A percentile compares a stretch with the other conserved stretches of the same genome.
Evolutionary conservation across 345 rosid species (phyloP).

Genomic region (Noccaea bulbosa): DNA sequence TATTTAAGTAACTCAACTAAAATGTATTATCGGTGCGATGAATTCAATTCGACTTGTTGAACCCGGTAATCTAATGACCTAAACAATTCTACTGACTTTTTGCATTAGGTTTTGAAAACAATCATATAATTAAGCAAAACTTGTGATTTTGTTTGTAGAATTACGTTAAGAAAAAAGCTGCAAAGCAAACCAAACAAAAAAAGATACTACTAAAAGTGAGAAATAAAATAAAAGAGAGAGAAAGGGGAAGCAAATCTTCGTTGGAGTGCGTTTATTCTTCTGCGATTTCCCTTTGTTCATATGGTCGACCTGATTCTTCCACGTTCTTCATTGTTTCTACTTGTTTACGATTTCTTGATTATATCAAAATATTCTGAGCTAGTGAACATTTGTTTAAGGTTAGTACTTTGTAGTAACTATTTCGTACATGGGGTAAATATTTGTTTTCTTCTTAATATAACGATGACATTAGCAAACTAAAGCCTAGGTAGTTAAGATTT

Average conservation of each 20-base stretch:
- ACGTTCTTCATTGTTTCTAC: slow-evolving; percentile 28
- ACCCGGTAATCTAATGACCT: background rate
- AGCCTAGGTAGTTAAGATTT: too few relatives aligned
- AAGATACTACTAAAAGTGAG: background rate
- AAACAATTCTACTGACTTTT: background rate
- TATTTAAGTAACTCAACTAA: background rate
- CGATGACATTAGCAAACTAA: too few relatives aligned
- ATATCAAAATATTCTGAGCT: background rate
- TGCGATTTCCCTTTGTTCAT: slow-evolving; percentile 23
- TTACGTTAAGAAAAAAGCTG: background rate
- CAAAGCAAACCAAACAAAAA: background rate
- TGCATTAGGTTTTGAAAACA: background rate
- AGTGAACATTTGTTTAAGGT: background rate
- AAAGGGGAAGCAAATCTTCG: slow-evolving; percentile 41
- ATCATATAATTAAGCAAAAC: background rate
- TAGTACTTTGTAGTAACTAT: too few relatives aligned
- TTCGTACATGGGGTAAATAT: too few relatives aligned
- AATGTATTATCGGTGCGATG: background rate
- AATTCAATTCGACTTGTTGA: background rate
- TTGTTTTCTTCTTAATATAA: too few relatives aligned
- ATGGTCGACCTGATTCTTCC: slow-evolving; percentile 48
- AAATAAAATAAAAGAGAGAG: background rate
- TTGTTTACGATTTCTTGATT: slow-evolving; percentile 3
- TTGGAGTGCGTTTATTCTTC: slow-evolving; percentile 55
- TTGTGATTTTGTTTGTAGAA: background rate